phyloP scores from a whole-genome alignment of 495 filamentous ascomycete genomes.

The Lasiosphaeris hirsuta region DNA sequence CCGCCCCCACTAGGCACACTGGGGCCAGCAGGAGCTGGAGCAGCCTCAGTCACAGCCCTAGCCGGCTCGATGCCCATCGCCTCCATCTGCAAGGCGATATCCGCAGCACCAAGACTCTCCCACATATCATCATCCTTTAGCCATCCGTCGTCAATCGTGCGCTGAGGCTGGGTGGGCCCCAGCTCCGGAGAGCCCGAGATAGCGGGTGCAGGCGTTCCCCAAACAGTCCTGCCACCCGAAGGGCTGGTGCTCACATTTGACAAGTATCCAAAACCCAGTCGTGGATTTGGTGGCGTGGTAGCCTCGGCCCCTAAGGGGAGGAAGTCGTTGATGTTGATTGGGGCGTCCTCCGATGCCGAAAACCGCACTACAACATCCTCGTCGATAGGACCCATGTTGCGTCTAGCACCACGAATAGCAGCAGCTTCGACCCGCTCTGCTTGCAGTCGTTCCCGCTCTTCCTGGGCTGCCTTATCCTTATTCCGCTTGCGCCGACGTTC shows the following conservation, averaged over 20 bases:
- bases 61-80: slow-evolving; percentile 35
- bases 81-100: slow-evolving; percentile 46
- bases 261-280: slow-evolving; percentile 42
- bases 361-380: slow-evolving; percentile 35
- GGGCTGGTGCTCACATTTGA: slow-evolving; percentile 71
- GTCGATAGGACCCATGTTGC: slow-evolving; percentile 34
- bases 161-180: slow-evolving; percentile 30
- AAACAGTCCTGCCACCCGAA: slow-evolving; percentile 70
- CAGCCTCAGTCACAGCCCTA: slow-evolving; percentile 19
- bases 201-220: slow-evolving; percentile 73
- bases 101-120: slow-evolving; percentile 32
- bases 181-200: slow-evolving; percentile 52
- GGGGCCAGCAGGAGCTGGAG: slow-evolving; percentile 15
- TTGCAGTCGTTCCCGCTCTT: slow-evolving; percentile 84
- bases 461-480: slow-evolving; percentile 78
- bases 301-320: slow-evolving; percentile 56
- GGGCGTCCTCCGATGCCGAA: slow-evolving; percentile 20
- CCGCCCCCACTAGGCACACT: slow-evolving; percentile 18
- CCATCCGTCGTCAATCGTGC: slow-evolving; percentile 70
- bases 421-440: slow-evolving; percentile 78
- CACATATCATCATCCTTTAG: slow-evolving; percentile 53
- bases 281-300: slow-evolving; percentile 38
- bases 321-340: slow-evolving; percentile 56
- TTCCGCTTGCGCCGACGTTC: slow-evolving; percentile 75
- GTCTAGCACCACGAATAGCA: slow-evolving; percentile 40